Percentiles rank a stretch among this genome's conserved stretches.
Evolutionary conservation across 129 eudicot genomes (phyloP).

Genomic region (Oenanthe sinensis): DNA sequence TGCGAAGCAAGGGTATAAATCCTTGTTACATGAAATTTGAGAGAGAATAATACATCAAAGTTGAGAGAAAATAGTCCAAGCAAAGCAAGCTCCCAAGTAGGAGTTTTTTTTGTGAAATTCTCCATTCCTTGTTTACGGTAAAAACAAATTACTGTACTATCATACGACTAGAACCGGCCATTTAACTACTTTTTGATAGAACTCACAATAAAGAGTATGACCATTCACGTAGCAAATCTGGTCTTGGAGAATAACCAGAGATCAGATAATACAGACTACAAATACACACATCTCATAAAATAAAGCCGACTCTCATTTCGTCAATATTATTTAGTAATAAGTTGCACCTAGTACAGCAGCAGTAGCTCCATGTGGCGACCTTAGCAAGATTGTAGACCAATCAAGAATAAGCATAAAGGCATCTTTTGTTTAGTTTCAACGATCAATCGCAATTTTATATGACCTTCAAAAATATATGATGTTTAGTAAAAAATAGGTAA

Average conservation of each 20-base stretch:
- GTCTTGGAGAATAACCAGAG: background rate
- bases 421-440: background rate
- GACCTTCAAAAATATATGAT: background rate
- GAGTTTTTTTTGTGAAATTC: too few relatives aligned
- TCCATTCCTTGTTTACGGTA: too few relatives aligned
- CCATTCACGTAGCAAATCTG: background rate
- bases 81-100: too few relatives aligned
- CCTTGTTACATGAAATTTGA: too few relatives aligned
- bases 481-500: background rate
- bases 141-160: background rate
- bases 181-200: background rate
- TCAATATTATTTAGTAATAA: background rate
- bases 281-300: background rate
- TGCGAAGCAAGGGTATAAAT: too few relatives aligned
- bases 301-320: background rate
- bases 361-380: conserved; percentile 26
- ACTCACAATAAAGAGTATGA: background rate
- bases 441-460: background rate
- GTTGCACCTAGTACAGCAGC: background rate
- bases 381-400: conserved; percentile 4
- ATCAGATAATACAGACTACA: background rate
- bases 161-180: background rate
- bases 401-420: background rate
- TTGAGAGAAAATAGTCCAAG: too few relatives aligned
- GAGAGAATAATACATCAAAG: too few relatives aligned